A percentile compares a stretch with the other conserved stretches of the same genome.
These are phyloP conservation scores for Gremmenia infestans DNA, from an alignment of 2,329 filamentous ascomycete genomes.

Conservation along the genomic window DNA sequence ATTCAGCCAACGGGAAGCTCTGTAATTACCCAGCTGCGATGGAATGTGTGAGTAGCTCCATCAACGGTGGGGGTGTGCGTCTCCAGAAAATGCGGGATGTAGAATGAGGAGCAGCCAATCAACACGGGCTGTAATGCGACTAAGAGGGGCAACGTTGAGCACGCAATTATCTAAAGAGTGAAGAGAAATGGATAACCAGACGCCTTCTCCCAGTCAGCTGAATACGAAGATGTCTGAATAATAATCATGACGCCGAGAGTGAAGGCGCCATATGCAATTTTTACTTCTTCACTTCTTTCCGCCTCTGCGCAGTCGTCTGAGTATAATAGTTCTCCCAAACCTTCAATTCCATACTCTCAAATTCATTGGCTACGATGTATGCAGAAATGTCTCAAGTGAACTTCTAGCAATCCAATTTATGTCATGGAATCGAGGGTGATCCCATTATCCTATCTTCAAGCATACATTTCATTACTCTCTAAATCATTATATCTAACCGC, in stretches of 20 bases:
- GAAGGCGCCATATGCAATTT: background rate
- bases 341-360: no score
- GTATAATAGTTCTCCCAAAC: background rate
- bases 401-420: no score
- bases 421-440: no score
- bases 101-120: background rate
- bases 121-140: background rate
- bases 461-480: conserved; percentile 9
- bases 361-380: no score
- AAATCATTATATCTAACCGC: conserved; percentile 11
- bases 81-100: background rate
- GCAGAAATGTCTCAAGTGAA: no score
- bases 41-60: background rate
- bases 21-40: background rate
- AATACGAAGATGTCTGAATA: background rate
- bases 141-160: conserved; percentile 7
- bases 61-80: background rate
- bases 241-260: background rate
- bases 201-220: no score
- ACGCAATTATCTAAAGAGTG: conserved; percentile 17
- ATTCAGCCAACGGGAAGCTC: conserved; percentile 2
- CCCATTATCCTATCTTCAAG: no score
- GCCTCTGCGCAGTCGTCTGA: background rate
- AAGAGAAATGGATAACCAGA: background rate
- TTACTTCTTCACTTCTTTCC: background rate